Base-by-base conservation (phyloP, 1,284 basidiomycete species). In the Testicularia cyperi region DNA sequence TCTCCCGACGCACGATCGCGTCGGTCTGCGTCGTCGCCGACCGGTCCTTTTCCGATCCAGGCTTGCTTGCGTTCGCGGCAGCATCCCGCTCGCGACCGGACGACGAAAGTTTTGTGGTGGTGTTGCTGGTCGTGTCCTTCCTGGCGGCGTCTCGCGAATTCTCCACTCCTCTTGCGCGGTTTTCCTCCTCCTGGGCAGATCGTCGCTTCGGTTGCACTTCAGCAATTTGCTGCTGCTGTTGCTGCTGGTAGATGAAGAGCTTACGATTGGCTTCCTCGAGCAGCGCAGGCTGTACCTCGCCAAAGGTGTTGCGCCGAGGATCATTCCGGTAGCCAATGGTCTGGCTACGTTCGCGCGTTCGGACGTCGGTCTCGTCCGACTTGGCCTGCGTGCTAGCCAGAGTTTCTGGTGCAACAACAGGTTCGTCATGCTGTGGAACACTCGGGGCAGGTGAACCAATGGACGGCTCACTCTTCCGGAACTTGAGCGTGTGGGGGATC, bases 261-360 rank as follows among this genome's bases (percentile, higher is more conserved):
- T 55, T 55, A 2, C 47, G 24, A 29, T 61, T 61, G 5, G 57
- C 52, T 32, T 61, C 57, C 26, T 51, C 45, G 8, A 61, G 38
- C 51, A 61, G 49, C 33, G 47, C 39, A 23, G 26, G 14, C 6
- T 28, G 44, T 6, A 51, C 21, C 18, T 49, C 45, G 19, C 57
- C 57, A 23, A 54, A 49, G 0, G 57, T 61, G 26, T 54, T 54
- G 14, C 51, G 38, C 14, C 51, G 45, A 27, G 49, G 51, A 27
- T 53, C 49, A 20, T 41, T 31, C 28, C 40, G 28, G 16, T 39
- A 52, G 9, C 41, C 48, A 13, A 37, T 23, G 12, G 19, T 6
- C 2, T 42, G 37, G 21, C 21, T 34, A 5, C 45, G 43, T 10
- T 44, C 37, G 5, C 54, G 32, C 20, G 33, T 38, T 14, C 40